phyloP scores from a whole-genome alignment of 1,139 yeast species.

The Hemisphaericaspora xylofermentans region DNA sequence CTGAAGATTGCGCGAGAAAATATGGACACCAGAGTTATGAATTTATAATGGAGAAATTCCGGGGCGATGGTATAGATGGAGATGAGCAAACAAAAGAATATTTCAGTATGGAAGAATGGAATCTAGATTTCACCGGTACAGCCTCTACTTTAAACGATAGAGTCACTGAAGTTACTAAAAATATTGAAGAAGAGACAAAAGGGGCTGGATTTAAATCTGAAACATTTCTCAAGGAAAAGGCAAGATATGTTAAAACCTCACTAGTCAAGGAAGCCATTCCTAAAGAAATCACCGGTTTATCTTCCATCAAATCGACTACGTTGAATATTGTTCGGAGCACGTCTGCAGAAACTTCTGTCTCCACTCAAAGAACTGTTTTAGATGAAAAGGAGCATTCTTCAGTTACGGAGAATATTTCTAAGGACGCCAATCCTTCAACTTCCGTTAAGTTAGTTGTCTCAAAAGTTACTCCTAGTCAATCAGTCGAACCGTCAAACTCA shows the following conservation, averaged over 20 bases:
- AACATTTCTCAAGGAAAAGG: constrained; percentile 17
- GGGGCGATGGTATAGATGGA: constrained; percentile 32
- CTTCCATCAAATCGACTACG: background rate
- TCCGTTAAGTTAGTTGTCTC: too few species aligned
- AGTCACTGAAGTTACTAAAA: constrained; percentile 21
- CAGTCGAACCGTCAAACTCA: too few species aligned
- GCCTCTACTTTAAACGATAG: constrained; percentile 16
- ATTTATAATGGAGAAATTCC: constrained; percentile 41
- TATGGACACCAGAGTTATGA: constrained; percentile 28
- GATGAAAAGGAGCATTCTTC: too few species aligned
- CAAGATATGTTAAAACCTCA: constrained; percentile 16
- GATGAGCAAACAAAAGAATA: constrained; percentile 25
- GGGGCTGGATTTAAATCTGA: constrained; percentile 20
- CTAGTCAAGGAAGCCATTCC: constrained; percentile 5
- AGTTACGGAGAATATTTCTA: too few species aligned
- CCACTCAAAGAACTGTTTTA: too few species aligned
- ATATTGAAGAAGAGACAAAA: constrained; percentile 18
- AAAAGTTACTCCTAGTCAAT: too few species aligned
- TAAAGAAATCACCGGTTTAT: background rate
- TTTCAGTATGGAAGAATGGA: constrained; percentile 29
- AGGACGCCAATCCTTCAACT: too few species aligned
- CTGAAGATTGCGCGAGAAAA: constrained; percentile 25
- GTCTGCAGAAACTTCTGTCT: too few species aligned
- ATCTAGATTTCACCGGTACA: constrained; percentile 11
- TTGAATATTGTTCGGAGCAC: too few species aligned